These are phyloP conservation scores for Wickerhamomyces sydowiorum DNA, from an alignment of 805 yeast species.

Conservation along the genomic window DNA sequence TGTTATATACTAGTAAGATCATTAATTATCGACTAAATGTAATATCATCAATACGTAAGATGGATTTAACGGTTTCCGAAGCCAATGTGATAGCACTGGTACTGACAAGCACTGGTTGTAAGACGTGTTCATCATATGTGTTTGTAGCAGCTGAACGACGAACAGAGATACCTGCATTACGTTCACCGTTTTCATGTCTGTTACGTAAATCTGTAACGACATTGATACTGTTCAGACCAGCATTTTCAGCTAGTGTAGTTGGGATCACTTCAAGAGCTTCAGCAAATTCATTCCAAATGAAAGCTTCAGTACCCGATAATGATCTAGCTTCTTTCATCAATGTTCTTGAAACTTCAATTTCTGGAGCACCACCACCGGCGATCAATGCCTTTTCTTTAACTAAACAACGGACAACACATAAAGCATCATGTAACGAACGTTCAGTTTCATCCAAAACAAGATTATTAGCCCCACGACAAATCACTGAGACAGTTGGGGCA, in stretches of 20 bases:
- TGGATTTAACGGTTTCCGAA: constrained; percentile 93
- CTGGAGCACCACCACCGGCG: constrained; percentile 99
- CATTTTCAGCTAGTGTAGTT: constrained; percentile 92
- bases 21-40: constrained; percentile 69
- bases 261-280: constrained; percentile 93
- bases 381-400: constrained; percentile 88
- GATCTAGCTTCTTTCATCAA: constrained; percentile 89
- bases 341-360: constrained; percentile 94
- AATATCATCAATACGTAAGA: constrained; percentile 94
- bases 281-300: constrained; percentile 49
- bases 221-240: constrained; percentile 93
- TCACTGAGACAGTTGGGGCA: constrained; percentile 79
- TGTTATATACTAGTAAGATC: not conserved
- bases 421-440: constrained; percentile 94
- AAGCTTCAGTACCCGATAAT: constrained; percentile 84
- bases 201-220: constrained; percentile 85
- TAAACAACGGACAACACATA: constrained; percentile 82
- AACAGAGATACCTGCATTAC: constrained; percentile 92
- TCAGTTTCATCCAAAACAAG: constrained; percentile 93
- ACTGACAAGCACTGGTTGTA: constrained; percentile 93
- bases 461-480: constrained; percentile 92
- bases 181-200: constrained; percentile 86
- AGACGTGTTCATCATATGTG: constrained; percentile 87
- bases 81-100: constrained; percentile 93
- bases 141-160: constrained; percentile 91